Evolutionary conservation across 108 stramenopile genomes (phyloP), one percentile per base, ranked within the genome.

Genomic region (Cyclotella cryptica): DNA sequence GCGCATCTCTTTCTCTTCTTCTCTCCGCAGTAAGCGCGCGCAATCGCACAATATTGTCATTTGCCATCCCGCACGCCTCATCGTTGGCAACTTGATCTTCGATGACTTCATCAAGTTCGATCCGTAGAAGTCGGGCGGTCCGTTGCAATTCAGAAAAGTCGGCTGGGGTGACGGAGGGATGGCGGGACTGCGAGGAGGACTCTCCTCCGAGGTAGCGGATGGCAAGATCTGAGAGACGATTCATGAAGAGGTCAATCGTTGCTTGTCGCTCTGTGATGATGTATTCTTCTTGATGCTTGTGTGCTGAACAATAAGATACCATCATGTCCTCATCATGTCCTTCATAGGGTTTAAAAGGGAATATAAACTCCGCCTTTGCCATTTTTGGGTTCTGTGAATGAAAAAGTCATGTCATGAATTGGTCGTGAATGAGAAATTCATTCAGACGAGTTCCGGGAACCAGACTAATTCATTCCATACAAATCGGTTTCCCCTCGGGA

Each of bases 1-100:
- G 61, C 15, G 18, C 61, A n/a, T 62, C 41, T 26, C 61, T 3
- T 21, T 40, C 61, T 18, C 39, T 5, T n/a, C 61, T 39, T 62
- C 41, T 62, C 12, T 62, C 39, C 22, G 35, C 61, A 35, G 41
- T 3, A 3, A 41, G 17, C 18, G 14, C 41, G 17, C 61, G 61
- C 12, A 41, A 42, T 18, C 41, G 30, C 61, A 62, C 6, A 62
- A 70, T 70, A 22, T 58, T 61, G 42, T 78, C 47, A 2, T 49
- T 44, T 24, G 47, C 77, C 14, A 68, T 52, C n/a, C 46, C 61
- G 24, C 77, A 78, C 19, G 77, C 77, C 41, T 78, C 75, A 40
- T 61, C 68, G 62, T 40, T 64, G 19, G 71, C 70, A 17, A 71
- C 61, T 44, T 71, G 65, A 18, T 79, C 63, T 49, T 71, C 65